Percentiles rank a stretch among this genome's conserved stretches.
Conservation (phyloP, 164 flowering plant genomes). For the Stephania yunnanensis region DNA sequence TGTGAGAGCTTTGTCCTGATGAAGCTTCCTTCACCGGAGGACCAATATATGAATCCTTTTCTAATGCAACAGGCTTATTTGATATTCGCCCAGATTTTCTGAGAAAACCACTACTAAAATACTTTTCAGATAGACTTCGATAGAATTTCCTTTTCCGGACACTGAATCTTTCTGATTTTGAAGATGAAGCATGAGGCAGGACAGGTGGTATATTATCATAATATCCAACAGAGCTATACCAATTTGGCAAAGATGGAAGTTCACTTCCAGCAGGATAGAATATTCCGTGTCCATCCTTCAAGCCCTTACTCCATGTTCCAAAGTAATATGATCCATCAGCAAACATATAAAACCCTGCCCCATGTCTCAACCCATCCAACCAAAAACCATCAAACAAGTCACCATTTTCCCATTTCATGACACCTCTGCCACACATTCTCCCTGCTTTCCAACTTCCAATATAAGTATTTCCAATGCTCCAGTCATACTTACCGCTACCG, state of each 20-base stretch:
- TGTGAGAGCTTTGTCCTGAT: slow-evolving; percentile 24
- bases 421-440: slow-evolving; percentile 80
- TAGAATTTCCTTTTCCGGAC: slow-evolving; percentile 27
- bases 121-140: slow-evolving; percentile 50
- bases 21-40: slow-evolving; percentile 32
- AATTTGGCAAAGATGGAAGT: slow-evolving; percentile 38
- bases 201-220: slow-evolving; percentile 18
- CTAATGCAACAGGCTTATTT: slow-evolving; percentile 29
- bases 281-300: slow-evolving; percentile 86
- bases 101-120: slow-evolving; percentile 25
- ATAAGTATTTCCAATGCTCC: slow-evolving; percentile 62
- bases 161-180: slow-evolving; percentile 25
- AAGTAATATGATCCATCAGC: slow-evolving; percentile 72
- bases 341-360: slow-evolving; percentile 68
- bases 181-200: slow-evolving; percentile 29
- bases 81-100: slow-evolving; percentile 45
- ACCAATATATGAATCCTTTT: slow-evolving; percentile 23
- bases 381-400: slow-evolving; percentile 78
- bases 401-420: slow-evolving; percentile 76
- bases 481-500: slow-evolving; percentile 70
- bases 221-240: slow-evolving; percentile 26
- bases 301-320: slow-evolving; percentile 80
- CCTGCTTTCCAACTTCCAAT: slow-evolving; percentile 83
- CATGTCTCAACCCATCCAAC: slow-evolving; percentile 72
- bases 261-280: slow-evolving; percentile 75